Percentiles rank a stretch among this genome's conserved stretches.
Conservation (phyloP, 805 yeast genomes). For the Candida krabiensis region DNA sequence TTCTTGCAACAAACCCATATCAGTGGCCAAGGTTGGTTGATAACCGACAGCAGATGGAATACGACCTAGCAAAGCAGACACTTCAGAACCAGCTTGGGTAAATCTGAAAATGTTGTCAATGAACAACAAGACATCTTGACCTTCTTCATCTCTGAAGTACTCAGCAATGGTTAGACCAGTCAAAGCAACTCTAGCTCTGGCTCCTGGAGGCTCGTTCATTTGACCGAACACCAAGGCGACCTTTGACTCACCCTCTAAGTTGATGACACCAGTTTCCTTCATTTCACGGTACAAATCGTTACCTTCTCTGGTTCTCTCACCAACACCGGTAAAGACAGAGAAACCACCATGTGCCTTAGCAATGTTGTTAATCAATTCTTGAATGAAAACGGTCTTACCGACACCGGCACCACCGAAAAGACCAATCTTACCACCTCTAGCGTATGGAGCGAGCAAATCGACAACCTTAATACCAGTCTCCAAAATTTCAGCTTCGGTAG, state of each 20-base stretch:
- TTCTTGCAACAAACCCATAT: slow-evolving; percentile 99
- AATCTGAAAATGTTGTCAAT: slow-evolving; percentile 99
- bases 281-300: slow-evolving; percentile 99
- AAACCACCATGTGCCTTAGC: slow-evolving; percentile 99
- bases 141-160: slow-evolving; percentile 99
- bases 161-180: slow-evolving; percentile 99
- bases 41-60: slow-evolving; percentile 99
- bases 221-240: slow-evolving; percentile 99
- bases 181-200: slow-evolving; percentile 99
- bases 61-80: slow-evolving; percentile 99
- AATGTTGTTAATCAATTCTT: slow-evolving; percentile 98
- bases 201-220: slow-evolving; percentile 99
- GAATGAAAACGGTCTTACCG: slow-evolving; percentile 99
- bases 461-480: slow-evolving; percentile 99
- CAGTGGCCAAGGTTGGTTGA: slow-evolving; percentile 99
- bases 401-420: slow-evolving; percentile 99
- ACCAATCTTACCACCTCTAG: slow-evolving; percentile 99
- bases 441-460: slow-evolving; percentile 98
- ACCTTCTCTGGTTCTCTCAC: slow-evolving; percentile 99
- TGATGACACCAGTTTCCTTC: slow-evolving; percentile 99
- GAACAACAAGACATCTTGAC: slow-evolving; percentile 99
- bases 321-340: slow-evolving; percentile 99
- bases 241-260: slow-evolving; percentile 99
- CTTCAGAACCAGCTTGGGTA: slow-evolving; percentile 99
- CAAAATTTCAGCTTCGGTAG: slow-evolving; percentile 95